A percentile compares a stretch with the other conserved stretches of the same genome.
These are phyloP conservation scores for Tuber aestivum DNA, from an alignment of 495 filamentous ascomycete genomes.

Conservation along the genomic window DNA sequence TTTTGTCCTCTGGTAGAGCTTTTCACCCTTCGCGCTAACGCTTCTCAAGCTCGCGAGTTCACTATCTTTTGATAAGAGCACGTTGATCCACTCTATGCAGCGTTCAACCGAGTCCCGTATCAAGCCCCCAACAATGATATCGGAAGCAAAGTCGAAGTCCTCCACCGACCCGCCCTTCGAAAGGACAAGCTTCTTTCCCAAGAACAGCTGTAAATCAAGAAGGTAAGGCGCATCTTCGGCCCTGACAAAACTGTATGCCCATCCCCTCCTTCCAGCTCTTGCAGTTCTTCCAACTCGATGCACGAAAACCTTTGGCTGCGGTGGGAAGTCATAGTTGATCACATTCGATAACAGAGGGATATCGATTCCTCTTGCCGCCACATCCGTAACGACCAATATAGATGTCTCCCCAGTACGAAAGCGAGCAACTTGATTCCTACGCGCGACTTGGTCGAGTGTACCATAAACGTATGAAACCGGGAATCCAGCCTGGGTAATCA, in stretches of 20 bases:
- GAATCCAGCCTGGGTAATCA: conserved; percentile 71
- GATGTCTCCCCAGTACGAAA: conserved; percentile 79
- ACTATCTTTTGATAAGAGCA: conserved; percentile 63
- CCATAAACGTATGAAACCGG: conserved; percentile 89
- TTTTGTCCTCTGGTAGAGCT: conserved; percentile 79
- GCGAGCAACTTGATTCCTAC: conserved; percentile 80
- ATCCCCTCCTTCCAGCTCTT: conserved; percentile 81
- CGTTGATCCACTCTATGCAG: conserved; percentile 70
- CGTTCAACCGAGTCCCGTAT: conserved; percentile 63
- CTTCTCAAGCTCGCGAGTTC: conserved; percentile 64
- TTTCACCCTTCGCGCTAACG: conserved; percentile 84
- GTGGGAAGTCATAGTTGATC: conserved; percentile 97
- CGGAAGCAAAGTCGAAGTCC: conserved; percentile 64
- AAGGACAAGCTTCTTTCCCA: conserved; percentile 67
- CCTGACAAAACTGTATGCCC: conserved; percentile 87
- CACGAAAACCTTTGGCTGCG: conserved; percentile 93
- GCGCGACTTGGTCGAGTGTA: conserved; percentile 83
- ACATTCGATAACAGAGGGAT: conserved; percentile 93
- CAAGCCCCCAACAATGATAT: conserved; percentile 71
- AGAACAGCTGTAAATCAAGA: conserved; percentile 89
- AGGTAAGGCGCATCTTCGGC: conserved; percentile 84
- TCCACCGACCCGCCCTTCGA: conserved; percentile 46
- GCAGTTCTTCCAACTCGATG: conserved; percentile 95
- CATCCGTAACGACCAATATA: conserved; percentile 94
- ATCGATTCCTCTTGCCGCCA: conserved; percentile 95